Base-by-base conservation (phyloP, 192 early-diverging fungal species). In the Chytriomyces hyalinus region DNA sequence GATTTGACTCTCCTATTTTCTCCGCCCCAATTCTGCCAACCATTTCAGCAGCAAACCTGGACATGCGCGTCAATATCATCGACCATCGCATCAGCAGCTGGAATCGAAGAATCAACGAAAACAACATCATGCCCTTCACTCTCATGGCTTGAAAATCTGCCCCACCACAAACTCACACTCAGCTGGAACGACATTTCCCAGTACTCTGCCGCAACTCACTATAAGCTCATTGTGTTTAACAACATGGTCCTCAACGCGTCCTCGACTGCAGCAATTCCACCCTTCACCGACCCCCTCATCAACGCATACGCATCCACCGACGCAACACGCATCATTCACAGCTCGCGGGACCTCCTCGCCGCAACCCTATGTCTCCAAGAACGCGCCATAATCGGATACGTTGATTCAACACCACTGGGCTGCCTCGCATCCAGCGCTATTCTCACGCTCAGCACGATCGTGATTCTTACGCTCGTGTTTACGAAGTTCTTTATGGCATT, bases 401-500 rank as follows among this genome's bases (percentile, higher is more conserved):
- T 88, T 3, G 82, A 71, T 4, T 17, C 24, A 3, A 71, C 65
- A 17, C 10, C 79, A 4, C 61, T 70, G 0, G 87, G 87, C 6
- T 88, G 87, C 76, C 62, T 83, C 5, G 78, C 78, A 45, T 45
- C 80, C 44, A 36, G 59, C 22, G 73, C 79, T 26, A 81, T 87
- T 43, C 60, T 76, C 17, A 65, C 20, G 24, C 49, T 85, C 0
- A 48, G 76, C 47, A 73, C 83, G 0, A 57, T 81, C 43, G 80
- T 87, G 20, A 82, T 88, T 53, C 57, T 84, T 1, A 28, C 78
- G 43, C 63, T 88, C 47, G 75, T 88, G 10, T 36, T 82, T 3
- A 75, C 81, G 9, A 80, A 83, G 24, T 88, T 88, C 74, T 49
- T 77, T 36, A 80, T 88, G 79, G 82, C 87, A 0, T 47, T 88